Conservation (phyloP, 2,329 filamentous ascomycete genomes). For the Coniochaeta ligniaria region DNA sequence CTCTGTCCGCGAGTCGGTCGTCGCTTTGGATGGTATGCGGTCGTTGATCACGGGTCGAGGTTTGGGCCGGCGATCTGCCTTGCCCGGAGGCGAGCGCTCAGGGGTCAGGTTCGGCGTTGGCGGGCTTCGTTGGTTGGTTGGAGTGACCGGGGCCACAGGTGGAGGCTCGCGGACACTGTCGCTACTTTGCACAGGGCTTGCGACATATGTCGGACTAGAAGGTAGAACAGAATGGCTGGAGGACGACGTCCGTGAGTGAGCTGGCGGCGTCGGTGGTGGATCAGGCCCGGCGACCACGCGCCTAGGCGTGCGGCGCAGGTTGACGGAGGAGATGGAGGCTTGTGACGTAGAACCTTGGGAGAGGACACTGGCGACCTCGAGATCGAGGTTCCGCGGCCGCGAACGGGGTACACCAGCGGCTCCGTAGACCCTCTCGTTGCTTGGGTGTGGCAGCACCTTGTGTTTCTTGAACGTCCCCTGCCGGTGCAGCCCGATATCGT, state of each 20-base stretch:
- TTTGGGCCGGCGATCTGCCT: constrained; percentile 31
- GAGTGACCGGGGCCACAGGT: constrained; percentile 44
- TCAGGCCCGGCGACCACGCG: constrained; percentile 12
- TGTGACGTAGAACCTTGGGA: constrained; percentile 12
- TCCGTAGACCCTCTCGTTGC: constrained; percentile 9
- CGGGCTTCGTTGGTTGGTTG: constrained; percentile 58
- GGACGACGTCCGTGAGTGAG: constrained; percentile 51
- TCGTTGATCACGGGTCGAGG: constrained; percentile 40
- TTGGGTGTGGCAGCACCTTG: constrained; percentile 31
- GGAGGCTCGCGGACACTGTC: constrained; percentile 23
- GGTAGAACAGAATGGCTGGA: constrained; percentile 36
- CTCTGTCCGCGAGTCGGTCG: constrained; percentile 54
- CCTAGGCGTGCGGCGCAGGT: constrained; percentile 6
- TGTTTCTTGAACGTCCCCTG: constrained; percentile 35
- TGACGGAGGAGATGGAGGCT: constrained; percentile 5
- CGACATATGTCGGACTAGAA: constrained; percentile 32
- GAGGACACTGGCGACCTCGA: constrained; percentile 9
- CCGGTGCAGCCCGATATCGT: constrained; percentile 21
- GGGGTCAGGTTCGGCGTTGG: constrained; percentile 70
- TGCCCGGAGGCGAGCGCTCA: constrained; percentile 40
- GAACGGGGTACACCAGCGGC: constrained; percentile 10
- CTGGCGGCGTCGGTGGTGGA: constrained; percentile 56
- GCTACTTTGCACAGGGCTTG: constrained; percentile 28
- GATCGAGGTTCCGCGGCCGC: constrained; percentile 9
- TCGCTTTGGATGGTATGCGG: constrained; percentile 43